These are phyloP conservation scores for Kwoniella mangroviensis DNA, from an alignment of 768 basidiomycete species.

Conservation along the genomic window DNA sequence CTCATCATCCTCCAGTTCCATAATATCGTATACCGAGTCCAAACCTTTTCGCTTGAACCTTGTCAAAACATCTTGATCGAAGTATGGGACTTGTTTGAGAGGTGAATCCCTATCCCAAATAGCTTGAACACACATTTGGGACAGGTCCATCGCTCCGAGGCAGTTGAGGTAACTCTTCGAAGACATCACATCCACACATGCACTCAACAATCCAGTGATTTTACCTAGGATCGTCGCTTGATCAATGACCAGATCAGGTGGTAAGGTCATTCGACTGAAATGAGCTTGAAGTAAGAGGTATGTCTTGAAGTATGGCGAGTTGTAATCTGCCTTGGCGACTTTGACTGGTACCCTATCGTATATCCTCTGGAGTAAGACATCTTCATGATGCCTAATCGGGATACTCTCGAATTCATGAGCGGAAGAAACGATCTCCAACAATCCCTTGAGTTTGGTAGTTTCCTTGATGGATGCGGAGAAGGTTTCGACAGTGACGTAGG, in stretches of 20 bases:
- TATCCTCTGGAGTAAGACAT: conserved; percentile 74
- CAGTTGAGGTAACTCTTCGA: conserved; percentile 95
- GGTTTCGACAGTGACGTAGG: conserved; percentile 95
- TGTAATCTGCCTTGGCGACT: conserved; percentile 75
- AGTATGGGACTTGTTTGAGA: conserved; percentile 93
- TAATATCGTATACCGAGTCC: conserved; percentile 93
- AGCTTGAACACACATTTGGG: conserved; percentile 98
- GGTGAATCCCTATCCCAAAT: conserved; percentile 98
- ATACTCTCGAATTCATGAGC: conserved; percentile 95
- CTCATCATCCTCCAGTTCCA: conserved; percentile 96
- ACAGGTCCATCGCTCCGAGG: conserved; percentile 93
- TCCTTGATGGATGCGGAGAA: conserved; percentile 94
- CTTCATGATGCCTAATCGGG: conserved; percentile 92
- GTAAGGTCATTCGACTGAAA: conserved; percentile 88
- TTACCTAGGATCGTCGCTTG: conserved; percentile 86
- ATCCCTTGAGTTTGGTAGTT: conserved; percentile 92
- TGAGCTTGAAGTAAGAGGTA: conserved; percentile 96
- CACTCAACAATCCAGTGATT: conserved; percentile 85
- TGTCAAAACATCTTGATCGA: conserved; percentile 83
- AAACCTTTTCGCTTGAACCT: conserved; percentile 81
- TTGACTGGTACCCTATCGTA: conserved; percentile 98
- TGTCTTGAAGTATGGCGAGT: conserved; percentile 96
- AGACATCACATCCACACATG: conserved; percentile 97
- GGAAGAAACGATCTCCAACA: conserved; percentile 94
- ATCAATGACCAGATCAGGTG: conserved; percentile 91